Evolutionary conservation across 345 rosid species (phyloP).

Genomic region (Linum usitatissimum): DNA sequence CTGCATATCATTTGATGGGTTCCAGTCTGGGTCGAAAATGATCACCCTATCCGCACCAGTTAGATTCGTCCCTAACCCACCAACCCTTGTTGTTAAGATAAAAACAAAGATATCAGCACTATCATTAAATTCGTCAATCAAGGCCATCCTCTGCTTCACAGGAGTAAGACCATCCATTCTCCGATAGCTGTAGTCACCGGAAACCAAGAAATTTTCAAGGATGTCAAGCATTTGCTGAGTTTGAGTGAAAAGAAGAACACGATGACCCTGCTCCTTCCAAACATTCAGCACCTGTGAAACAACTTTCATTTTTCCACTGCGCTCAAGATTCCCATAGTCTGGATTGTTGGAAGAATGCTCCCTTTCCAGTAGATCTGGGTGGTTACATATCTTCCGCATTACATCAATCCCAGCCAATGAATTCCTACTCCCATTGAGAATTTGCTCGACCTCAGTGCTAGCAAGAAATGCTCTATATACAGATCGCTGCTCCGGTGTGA

Average conservation of each 20-base stretch:
- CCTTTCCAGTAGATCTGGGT: slow-evolving; percentile 94
- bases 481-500: slow-evolving; percentile 76
- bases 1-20: slow-evolving; percentile 97
- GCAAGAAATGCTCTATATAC: slow-evolving; percentile 92
- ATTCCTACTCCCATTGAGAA: slow-evolving; percentile 65
- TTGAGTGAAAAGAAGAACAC: slow-evolving; percentile 83
- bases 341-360: slow-evolving; percentile 64
- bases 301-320: slow-evolving; percentile 93
- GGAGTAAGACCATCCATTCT: slow-evolving; percentile 97
- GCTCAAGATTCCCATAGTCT: slow-evolving; percentile 86
- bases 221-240: slow-evolving; percentile 98
- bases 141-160: slow-evolving; percentile 84
- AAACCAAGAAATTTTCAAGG: slow-evolving; percentile 62
- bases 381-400: slow-evolving; percentile 99
- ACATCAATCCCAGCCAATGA: slow-evolving; percentile 94
- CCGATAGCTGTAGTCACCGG: slow-evolving; percentile 57
- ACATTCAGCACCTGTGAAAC: slow-evolving; percentile 71
- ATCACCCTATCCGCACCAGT: slow-evolving; percentile 94
- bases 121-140: slow-evolving; percentile 86
- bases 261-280: slow-evolving; percentile 90
- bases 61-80: slow-evolving; percentile 93
- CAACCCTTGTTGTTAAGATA: slow-evolving; percentile 87
- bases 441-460: slow-evolving; percentile 89
- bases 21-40: slow-evolving; percentile 98
- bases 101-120: slow-evolving; percentile 64